Evolutionary conservation across 2,329 filamentous ascomycete genomes (phyloP), one percentile per base, ranked within the genome.

Genomic region (Penicillium rolfsii): DNA sequence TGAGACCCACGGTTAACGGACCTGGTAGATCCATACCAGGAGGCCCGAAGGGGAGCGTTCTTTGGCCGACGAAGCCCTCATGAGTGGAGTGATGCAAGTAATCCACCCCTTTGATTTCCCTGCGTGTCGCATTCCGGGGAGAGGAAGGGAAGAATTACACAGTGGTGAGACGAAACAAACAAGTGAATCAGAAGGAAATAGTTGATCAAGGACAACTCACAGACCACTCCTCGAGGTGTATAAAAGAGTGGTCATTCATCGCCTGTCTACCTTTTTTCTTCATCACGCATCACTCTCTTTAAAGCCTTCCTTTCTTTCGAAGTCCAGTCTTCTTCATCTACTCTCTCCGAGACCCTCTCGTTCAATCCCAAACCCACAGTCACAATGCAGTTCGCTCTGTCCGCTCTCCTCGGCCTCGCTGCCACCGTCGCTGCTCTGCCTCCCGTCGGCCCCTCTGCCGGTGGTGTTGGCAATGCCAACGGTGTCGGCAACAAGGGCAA

Each of bases 351-450:
- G 64, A 59, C 43, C 57, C 68, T 68, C 67, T 70, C 70, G 61
- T 71, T 71, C 63, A 71, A 67, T 59, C 59, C 68, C 72, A 70
- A 73, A 59, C 61, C 67, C 67, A 72, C 71, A 59, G 59, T 69
- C 73, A 76, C 65, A 76, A 77, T 77, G 74, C 70, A 76, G 70
- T 76, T 76, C 70, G 66, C 72, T 63, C 58, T 75, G 59, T 64
- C 70, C 65, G 63, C 74, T 63, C 65, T 76, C 58, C 71, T 75
- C 62, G 73, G 71, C 63, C 68, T 76, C 62, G 74, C 74, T 62
- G 70, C 70, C 69, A 67, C 73, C 50, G 74, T 66, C 46, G 68
- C 64, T 58, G 74, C 75, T 57, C 66, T 73, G 12, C 73, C 74
- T 48, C 66, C 66, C 57, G 45, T 54, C 16, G 65, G 52, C 35